Evolutionary conservation across 2,329 filamentous ascomycete species (phyloP), one percentile per base, ranked within the genome.

Genomic region (Pochonia chlamydosporia): DNA sequence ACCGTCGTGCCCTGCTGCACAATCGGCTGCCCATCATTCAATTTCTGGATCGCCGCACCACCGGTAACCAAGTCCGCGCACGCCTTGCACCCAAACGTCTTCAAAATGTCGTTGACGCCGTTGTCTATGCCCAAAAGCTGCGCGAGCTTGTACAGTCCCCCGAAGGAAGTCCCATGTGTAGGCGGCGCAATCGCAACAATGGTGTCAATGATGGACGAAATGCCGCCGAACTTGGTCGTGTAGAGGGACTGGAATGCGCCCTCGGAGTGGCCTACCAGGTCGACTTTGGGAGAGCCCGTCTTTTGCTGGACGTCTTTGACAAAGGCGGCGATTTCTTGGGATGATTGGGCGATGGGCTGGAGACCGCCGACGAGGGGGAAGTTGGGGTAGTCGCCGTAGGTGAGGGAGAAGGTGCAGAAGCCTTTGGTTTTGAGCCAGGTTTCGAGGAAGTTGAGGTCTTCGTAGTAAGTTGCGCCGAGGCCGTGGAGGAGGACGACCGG

Each of bases 201-300:
- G n/a, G 45, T 36, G 18, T 54, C 53, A 20, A 56, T 46, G 30
- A 52, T 33, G 11, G 33, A 26, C 1, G 50, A 26, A 14, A 55
- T 41, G 24, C 49, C 50, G 2, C 31, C 20, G 41, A 56, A 52
- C 39, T 55, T 56, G 37, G 56, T 40, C 16, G 43, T 48, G 47
- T 56, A 58, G 14, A 58, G 44, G 11, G 50, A n/a, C 42, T 53
- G 53, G 35, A 58, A 53, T 21, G 35, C 56, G 23, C 56, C 56
- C 40, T 58, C 56, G 20, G 53, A 55, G 44, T 58, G 56, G 18
- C 56, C 54, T 28, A 56, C 48, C 6, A 58, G 26, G 40, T 58
- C 56, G 14, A 58, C 42, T 46, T 54, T 54, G n/a, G 11, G 16
- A n/a, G 54, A 48, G 6, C 50, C 51, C 3, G 56, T 58, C 37